Evolutionary conservation across 257 asterid species (phyloP), one percentile per base, ranked within the genome.

Genomic region (Przewalskia tangutica): DNA sequence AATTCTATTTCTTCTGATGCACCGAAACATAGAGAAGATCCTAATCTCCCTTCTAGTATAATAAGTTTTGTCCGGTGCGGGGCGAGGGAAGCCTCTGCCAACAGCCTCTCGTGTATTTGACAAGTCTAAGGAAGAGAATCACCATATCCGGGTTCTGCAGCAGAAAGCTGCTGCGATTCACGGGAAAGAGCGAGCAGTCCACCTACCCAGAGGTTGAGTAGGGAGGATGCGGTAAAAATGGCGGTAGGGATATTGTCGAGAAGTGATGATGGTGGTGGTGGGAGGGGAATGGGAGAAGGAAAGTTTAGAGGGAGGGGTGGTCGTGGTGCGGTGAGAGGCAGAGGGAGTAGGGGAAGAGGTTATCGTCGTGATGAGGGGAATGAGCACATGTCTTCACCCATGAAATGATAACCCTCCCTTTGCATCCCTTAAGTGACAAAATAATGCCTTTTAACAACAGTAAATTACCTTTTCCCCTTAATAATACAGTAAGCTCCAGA

Each of bases 51-150:
- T 16, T 13, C 59, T 48, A 75, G 82, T 7, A 36, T 89, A 54
- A 1, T 84, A 17, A 3, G 83, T 81, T 46, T 36, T 88, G 63
- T 63, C 89, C 1, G 95, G 97, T 7, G 87, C 91, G 8, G 98
- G 98, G 56, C 91, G 99, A 44, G 97, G 99, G 59, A 89, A 86
- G 88, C 88, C 93, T 65, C 20, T 44, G 13, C 16, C 36, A 48
- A 12, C 86, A 17, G 83, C 89, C 0, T 46, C 78, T 5, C 36
- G 65, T 4, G 86, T 67, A 9, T 23, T 88, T 1, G 88, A 81
- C 27, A 89, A 78, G 84, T 89, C 90, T 5, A 84, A 70, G 63
- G 82, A 64, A 8, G 93, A 89, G 88, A 89, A 92, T 79, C 89
- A 94, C 18, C 97, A 91, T 80, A 36, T 89, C 23, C 90, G 93